Evolutionary conservation across 2,329 filamentous ascomycete genomes (phyloP).

Genomic region (Calonectria montana): DNA sequence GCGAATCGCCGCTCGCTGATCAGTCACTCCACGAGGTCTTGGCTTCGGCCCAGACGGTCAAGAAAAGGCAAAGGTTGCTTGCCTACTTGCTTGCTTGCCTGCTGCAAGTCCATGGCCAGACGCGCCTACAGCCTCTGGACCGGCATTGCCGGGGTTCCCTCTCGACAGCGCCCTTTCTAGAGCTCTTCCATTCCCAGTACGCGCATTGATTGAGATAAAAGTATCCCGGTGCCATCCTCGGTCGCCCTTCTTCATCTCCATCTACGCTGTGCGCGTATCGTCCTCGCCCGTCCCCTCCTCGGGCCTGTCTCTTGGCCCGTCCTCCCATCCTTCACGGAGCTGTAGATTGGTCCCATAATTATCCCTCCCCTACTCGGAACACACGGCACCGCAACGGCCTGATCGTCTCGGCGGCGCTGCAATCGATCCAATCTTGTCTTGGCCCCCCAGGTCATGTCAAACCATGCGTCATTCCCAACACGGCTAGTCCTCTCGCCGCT

Average conservation of each 20-base stretch:
- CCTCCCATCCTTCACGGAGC: not conserved
- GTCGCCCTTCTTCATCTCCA: not conserved
- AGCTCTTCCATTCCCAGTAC: not conserved
- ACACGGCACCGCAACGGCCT: slow-evolving; percentile 42
- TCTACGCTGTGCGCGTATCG: slow-evolving; percentile 1
- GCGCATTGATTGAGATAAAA: slow-evolving; percentile 1
- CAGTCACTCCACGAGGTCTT: slow-evolving; percentile 8
- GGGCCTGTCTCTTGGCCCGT: not conserved
- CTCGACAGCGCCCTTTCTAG: not conserved
- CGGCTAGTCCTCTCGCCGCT: slow-evolving; percentile 13
- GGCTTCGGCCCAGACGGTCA: not conserved
- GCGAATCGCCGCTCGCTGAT: slow-evolving; percentile 10
- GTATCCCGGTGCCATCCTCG: not conserved
- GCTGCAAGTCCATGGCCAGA: not conserved
- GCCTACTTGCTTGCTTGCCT: too few species aligned
- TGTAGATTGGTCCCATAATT: slow-evolving; percentile 19
- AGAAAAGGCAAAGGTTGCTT: not conserved
- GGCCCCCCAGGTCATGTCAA: slow-evolving; percentile 12
- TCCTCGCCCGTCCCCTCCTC: not conserved
- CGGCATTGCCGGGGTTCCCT: not conserved
- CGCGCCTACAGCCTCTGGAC: not conserved
- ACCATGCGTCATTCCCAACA: not conserved
- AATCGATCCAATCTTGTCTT: slow-evolving; percentile 28
- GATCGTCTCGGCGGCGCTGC: slow-evolving; percentile 38
- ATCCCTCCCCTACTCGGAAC: slow-evolving; percentile 35